Evolutionary conservation across 148 eudicot genomes (phyloP).

Genomic region (Tetragonia tetragonoides): DNA sequence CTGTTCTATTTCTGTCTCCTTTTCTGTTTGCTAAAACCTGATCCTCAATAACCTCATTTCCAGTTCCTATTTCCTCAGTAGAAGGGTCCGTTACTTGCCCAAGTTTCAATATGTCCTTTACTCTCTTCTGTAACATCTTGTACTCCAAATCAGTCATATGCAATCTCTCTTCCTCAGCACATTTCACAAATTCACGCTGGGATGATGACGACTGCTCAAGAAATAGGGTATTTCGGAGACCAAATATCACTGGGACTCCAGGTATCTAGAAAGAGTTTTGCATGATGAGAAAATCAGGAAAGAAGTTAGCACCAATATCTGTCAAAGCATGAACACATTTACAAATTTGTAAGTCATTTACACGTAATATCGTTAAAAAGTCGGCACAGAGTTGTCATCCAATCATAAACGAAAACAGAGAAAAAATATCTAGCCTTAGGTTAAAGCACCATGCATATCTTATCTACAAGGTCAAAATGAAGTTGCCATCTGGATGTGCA

Average conservation of each 20-base stretch:
- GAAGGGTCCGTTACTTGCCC: slow-evolving; percentile 36
- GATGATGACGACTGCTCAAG: slow-evolving; percentile 57
- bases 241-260: slow-evolving; percentile 77
- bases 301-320: background rate
- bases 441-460: no score
- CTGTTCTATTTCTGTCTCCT: slow-evolving; percentile 32
- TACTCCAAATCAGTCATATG: slow-evolving; percentile 56
- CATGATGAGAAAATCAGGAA: background rate
- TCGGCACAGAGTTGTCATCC: background rate
- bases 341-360: background rate
- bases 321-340: slow-evolving; percentile 1
- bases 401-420: no score
- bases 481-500: no score
- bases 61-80: slow-evolving; percentile 36
- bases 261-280: slow-evolving; percentile 45
- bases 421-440: no score
- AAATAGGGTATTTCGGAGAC: slow-evolving; percentile 66
- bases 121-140: slow-evolving; percentile 45
- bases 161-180: slow-evolving; percentile 64
- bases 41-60: slow-evolving; percentile 21
- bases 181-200: slow-evolving; percentile 59
- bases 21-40: slow-evolving; percentile 22
- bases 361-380: background rate
- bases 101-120: slow-evolving; percentile 23
- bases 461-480: no score